Percentiles rank a stretch among this genome's conserved stretches.
Conservation (phyloP, 1,284 basidiomycete species). For the Exsudoporus floridanus region DNA sequence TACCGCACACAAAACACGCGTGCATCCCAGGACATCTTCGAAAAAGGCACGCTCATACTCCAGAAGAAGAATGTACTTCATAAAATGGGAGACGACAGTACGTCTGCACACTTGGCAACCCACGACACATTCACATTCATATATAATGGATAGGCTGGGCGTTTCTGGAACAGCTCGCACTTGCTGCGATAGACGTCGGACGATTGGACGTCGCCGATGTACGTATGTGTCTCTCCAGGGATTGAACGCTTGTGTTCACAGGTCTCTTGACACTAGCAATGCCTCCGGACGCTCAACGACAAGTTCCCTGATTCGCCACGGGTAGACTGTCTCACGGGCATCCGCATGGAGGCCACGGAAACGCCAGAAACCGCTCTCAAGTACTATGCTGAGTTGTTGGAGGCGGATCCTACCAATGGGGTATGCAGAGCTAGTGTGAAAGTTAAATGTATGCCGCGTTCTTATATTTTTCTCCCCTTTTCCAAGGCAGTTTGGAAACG, state of each 20-base stretch:
- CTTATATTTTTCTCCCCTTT: no score
- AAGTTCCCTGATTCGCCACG: no score
- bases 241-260: conserved; percentile 9
- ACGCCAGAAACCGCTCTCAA: no score
- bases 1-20: conserved; percentile 68
- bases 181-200: conserved; percentile 86
- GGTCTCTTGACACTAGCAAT: no score
- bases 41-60: conserved; percentile 61
- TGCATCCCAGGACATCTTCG: conserved; percentile 70
- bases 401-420: no score
- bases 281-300: no score
- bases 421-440: no score
- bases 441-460: no score
- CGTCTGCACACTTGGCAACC: not conserved
- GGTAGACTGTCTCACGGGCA: no score
- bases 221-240: conserved; percentile 33
- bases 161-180: conserved; percentile 83
- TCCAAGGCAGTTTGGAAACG: no score
- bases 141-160: conserved; percentile 67
- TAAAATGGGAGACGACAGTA: conserved; percentile 64
- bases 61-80: conserved; percentile 46
- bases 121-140: conserved; percentile 9
- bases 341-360: no score
- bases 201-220: conserved; percentile 82
- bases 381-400: no score